A percentile compares a stretch with the other conserved stretches of the same genome.
Conservation (phyloP, 75 land plant species). For the Selaginella tamariscina region DNA sequence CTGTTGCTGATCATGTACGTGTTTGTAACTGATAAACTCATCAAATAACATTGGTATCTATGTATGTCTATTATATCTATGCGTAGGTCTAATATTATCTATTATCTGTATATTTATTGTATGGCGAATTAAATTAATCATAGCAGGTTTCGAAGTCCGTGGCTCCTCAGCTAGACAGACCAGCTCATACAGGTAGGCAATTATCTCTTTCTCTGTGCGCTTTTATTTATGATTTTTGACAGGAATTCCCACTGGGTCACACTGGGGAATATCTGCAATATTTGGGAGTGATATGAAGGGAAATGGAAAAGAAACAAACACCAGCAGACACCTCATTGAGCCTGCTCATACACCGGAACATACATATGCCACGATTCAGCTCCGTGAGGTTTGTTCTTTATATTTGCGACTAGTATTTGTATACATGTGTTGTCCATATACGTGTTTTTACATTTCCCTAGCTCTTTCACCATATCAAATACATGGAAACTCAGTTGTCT, state of each 20-base stretch:
- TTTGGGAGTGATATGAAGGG: slow-evolving; percentile 15
- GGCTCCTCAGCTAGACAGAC: slow-evolving; percentile 13
- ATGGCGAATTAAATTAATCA: not conserved
- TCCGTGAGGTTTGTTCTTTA: slow-evolving; percentile 49
- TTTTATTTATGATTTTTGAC: too few species aligned
- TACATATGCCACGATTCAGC: slow-evolving; percentile 41
- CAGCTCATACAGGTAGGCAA: slow-evolving; percentile 13
- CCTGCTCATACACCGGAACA: slow-evolving; percentile 36
- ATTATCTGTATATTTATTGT: not conserved
- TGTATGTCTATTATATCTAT: too few species aligned
- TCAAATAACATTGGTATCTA: too few species aligned
- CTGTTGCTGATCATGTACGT: slow-evolving; percentile 29
- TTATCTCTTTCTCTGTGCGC: too few species aligned
- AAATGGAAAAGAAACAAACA: slow-evolving; percentile 17
- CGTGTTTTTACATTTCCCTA: too few species aligned
- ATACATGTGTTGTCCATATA: too few species aligned
- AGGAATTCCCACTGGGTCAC: slow-evolving; percentile 11
- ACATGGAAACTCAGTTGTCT: too few species aligned
- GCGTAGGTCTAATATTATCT: too few species aligned
- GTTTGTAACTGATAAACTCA: too few species aligned
- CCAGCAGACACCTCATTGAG: slow-evolving; percentile 28
- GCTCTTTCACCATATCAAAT: too few species aligned
- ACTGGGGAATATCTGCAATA: slow-evolving; percentile 28
- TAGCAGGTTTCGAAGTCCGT: slow-evolving; percentile 14
- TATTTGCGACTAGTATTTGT: not conserved